These are phyloP conservation scores for Solanum clarkiae DNA, from an alignment of 257 asterid species.

Conservation along the genomic window DNA sequence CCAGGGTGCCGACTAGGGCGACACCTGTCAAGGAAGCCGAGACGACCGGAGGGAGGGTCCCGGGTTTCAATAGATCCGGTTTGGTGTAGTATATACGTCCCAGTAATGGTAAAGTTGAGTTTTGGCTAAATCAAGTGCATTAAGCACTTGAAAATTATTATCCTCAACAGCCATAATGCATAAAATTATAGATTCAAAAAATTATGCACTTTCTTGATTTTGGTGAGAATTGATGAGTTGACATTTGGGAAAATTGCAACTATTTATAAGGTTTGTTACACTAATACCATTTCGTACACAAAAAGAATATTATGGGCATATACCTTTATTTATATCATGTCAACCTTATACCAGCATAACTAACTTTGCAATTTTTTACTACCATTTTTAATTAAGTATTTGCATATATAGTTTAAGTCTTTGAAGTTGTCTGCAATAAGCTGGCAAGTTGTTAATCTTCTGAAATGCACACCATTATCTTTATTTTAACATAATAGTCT, in stretches of 20 bases:
- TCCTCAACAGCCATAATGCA: neutral
- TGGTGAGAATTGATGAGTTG: neutral
- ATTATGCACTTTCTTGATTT: too few species aligned
- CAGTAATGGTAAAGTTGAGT: constrained; percentile 16
- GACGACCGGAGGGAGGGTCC: constrained; percentile 7
- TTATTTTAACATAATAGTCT: neutral
- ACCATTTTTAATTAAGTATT: neutral
- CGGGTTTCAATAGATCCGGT: constrained; percentile 4
- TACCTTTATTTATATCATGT: neutral
- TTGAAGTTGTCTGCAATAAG: neutral
- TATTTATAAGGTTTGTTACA: neutral
- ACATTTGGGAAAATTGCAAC: neutral
- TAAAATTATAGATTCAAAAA: too few species aligned
- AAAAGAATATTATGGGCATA: neutral
- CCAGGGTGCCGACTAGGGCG: constrained; percentile 18
- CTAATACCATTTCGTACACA: neutral
- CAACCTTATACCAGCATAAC: neutral
- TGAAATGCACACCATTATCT: neutral
- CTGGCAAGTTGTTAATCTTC: neutral
- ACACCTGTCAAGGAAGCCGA: constrained; percentile 11
- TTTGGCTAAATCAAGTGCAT: neutral
- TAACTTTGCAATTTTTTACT: neutral
- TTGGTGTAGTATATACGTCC: constrained; percentile 12
- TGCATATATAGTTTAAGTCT: neutral
- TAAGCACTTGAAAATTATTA: neutral